These are phyloP conservation scores for Xerocomus nothofagi DNA, from an alignment of 1,284 basidiomycete species.

Conservation along the genomic window DNA sequence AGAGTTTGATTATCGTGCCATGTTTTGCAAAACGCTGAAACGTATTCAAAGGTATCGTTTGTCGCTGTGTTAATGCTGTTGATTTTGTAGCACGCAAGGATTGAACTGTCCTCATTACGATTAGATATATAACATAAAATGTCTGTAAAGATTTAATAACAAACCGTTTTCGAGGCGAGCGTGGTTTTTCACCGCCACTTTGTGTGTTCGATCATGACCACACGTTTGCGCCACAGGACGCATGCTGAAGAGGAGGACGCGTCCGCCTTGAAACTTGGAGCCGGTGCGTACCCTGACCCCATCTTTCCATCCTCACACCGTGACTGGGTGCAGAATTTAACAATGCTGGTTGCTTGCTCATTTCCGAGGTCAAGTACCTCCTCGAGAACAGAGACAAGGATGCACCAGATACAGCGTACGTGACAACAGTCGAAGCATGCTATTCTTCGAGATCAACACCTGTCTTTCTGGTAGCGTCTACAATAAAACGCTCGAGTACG, in stretches of 20 bases:
- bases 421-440: constrained; percentile 9
- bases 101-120: constrained; percentile 25
- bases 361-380: constrained; percentile 89
- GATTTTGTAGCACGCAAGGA: constrained; percentile 23
- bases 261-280: constrained; percentile 51
- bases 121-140: constrained; percentile 38
- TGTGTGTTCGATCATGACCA: constrained; percentile 39
- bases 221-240: constrained; percentile 49
- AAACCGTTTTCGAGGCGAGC: constrained; percentile 11
- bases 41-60: constrained; percentile 5
- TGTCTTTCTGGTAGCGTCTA: constrained; percentile 62
- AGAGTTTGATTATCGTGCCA: constrained; percentile 1
- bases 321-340: constrained; percentile 71
- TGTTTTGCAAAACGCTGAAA: constrained; percentile 7
- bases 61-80: constrained; percentile 25
- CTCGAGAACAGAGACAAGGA: constrained; percentile 85
- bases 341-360: constrained; percentile 86
- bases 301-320: neutral
- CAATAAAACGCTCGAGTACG: constrained; percentile 91
- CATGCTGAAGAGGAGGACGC: constrained; percentile 56
- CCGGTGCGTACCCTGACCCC: constrained; percentile 35
- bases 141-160: constrained; percentile 40
- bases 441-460: neutral
- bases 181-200: constrained; percentile 9
- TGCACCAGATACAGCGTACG: constrained; percentile 79